These are phyloP conservation scores for Triticum urartu DNA, from an alignment of 176 grass and related monocot species.

Conservation along the genomic window DNA sequence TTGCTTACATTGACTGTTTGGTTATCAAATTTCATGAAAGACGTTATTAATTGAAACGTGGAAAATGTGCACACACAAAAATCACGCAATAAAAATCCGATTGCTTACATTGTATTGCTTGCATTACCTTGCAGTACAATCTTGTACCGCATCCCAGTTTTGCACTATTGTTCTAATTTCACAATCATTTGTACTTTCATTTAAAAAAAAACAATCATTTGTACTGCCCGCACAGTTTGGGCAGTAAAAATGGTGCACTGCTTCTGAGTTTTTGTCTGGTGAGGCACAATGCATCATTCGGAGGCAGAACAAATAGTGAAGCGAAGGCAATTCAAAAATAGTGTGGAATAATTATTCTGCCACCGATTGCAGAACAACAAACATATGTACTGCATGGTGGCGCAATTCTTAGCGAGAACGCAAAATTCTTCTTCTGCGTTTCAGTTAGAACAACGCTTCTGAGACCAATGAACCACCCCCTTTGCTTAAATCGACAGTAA, in stretches of 20 bases:
- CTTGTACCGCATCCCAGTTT: background rate
- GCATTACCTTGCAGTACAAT: background rate
- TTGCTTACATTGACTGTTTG: background rate
- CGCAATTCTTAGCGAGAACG: background rate
- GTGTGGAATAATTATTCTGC: background rate
- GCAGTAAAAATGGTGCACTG: background rate
- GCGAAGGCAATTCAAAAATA: background rate
- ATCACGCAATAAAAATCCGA: background rate
- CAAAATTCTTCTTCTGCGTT: background rate
- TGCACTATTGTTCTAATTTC: background rate
- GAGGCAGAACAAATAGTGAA: background rate
- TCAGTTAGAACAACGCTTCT: background rate
- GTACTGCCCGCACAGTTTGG: background rate
- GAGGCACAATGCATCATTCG: background rate
- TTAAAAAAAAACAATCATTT: background rate
- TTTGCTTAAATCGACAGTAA: background rate
- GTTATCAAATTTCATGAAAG: background rate
- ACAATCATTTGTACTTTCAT: background rate
- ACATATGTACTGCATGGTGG: background rate
- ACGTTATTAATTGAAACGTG: background rate
- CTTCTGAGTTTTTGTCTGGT: background rate
- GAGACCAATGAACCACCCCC: background rate
- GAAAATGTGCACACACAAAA: background rate
- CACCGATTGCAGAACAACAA: background rate
- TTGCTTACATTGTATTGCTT: background rate